Evolutionary conservation across 805 yeast species (phyloP), one percentile per base, ranked within the genome.

Genomic region (Trichomonascus vanleenenianus): DNA sequence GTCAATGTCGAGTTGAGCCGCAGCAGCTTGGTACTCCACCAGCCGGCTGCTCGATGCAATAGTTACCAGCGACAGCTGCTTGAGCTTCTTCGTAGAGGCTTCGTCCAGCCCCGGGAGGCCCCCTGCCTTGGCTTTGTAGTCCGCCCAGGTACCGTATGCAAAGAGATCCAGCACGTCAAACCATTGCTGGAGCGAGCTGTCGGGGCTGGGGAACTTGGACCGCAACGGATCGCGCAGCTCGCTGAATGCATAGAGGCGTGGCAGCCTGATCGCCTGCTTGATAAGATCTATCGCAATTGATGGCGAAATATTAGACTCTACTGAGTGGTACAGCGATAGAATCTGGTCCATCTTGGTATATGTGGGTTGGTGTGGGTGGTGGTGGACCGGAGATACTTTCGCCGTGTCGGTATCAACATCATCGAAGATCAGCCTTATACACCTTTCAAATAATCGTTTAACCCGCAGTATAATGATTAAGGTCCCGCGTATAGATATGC

Each of bases 21-120:
- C 43, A 12, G 55, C 43, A 3, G 42, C 44, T 12, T 12, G 20
- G 40, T 47, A 57, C 30, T 41, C 22, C 7, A 59, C 43, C 16
- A 42, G 25, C 25, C 42, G 39, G 22, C 36, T 8, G 25, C 50
- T 18, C n/a, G 47, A 32, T 9, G 50, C 56, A 39, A 52, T 32
- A n/a, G 42, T 36, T 16, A 53, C 52, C 14, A 57, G 48, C 19
- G 52, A 44, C 34, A 57, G 48, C 44, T 56, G 56, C 33, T 47
- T 41, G 15, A 57, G 54, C 40, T 57, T 57, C 34, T 38, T 40
- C 27, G 45, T 42, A 43, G 46, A 51, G 9, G 34, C 39, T 3
- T 44, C 49, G n/a, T 39, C 34, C 34, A 54, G 42, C 5, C 40
- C 45, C 8, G 50, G 49, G 15, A 43, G 32, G 4, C 18, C 18